A percentile compares a stretch with the other conserved stretches of the same genome.
Evolutionary conservation across 106 monocot species (phyloP).

Genomic region (Allium sativum): DNA sequence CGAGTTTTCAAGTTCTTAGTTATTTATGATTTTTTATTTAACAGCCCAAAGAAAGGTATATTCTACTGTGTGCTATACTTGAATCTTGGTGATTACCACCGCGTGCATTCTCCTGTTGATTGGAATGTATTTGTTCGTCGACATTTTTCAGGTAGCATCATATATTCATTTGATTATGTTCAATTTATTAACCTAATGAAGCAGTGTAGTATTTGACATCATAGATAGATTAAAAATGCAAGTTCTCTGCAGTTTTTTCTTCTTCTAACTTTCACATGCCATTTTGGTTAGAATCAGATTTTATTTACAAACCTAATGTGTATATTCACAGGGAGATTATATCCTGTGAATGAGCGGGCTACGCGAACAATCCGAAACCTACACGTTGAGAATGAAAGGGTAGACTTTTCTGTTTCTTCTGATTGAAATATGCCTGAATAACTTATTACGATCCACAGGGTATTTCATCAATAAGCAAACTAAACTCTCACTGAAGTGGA

Average conservation of each 20-base stretch:
- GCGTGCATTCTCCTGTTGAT: slow-evolving; percentile 86
- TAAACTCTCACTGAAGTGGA: neutral
- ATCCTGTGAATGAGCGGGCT: slow-evolving; percentile 79
- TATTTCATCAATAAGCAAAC: neutral
- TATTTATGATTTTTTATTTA: slow-evolving; percentile 1
- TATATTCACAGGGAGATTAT: slow-evolving; percentile 58
- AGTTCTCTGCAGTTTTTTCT: too few relatives aligned
- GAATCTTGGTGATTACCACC: slow-evolving; percentile 79
- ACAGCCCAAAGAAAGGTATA: slow-evolving; percentile 69
- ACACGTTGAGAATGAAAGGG: slow-evolving; percentile 97
- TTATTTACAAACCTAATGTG: slow-evolving; percentile 7
- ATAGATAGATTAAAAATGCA: too few relatives aligned
- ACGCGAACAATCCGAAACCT: slow-evolving; percentile 79
- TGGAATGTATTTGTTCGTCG: slow-evolving; percentile 72
- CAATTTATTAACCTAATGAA: too few relatives aligned
- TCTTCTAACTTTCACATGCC: too few relatives aligned
- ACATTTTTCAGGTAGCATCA: slow-evolving; percentile 65
- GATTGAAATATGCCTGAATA: too few relatives aligned
- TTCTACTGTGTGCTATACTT: slow-evolving; percentile 96
- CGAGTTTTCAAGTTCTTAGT: neutral
- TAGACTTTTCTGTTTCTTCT: slow-evolving; percentile 15
- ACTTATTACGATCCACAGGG: too few relatives aligned
- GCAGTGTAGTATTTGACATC: too few relatives aligned
- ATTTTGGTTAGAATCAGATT: neutral
- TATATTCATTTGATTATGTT: too few relatives aligned